These are phyloP conservation scores for Tricholoma terreum DNA, from an alignment of 768 basidiomycete species.

Conservation along the genomic window DNA sequence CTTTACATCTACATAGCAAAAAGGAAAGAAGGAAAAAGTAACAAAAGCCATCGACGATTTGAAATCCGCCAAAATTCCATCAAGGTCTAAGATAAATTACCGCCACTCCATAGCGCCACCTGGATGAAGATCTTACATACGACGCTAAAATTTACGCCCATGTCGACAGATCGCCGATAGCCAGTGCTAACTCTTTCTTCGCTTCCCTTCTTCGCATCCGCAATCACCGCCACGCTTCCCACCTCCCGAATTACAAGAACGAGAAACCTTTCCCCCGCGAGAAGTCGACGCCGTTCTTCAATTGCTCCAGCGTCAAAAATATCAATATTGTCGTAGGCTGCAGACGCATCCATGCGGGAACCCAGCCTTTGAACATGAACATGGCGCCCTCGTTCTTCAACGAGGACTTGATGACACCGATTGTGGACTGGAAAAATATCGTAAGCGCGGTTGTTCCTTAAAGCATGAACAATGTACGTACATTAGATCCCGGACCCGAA, in stretches of 20 bases:
- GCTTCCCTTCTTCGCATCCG: neutral
- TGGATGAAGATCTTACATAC: too few species aligned
- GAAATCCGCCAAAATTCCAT: neutral
- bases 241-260: constrained; percentile 17
- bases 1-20: too few species aligned
- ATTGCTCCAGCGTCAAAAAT: constrained; percentile 80
- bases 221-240: neutral
- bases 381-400: constrained; percentile 73
- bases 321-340: constrained; percentile 88
- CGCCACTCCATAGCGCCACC: too few species aligned
- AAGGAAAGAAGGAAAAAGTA: neutral
- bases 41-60: neutral
- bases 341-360: constrained; percentile 82
- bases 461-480: constrained; percentile 31
- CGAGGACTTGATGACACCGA: constrained; percentile 65
- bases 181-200: neutral
- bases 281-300: constrained; percentile 71
- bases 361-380: constrained; percentile 94
- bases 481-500: constrained; percentile 73
- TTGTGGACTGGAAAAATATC: constrained; percentile 50
- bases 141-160: neutral
- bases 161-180: neutral
- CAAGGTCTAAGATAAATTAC: too few species aligned
- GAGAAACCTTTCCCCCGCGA: constrained; percentile 41
- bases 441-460: neutral